Base-by-base conservation (phyloP, 1,284 basidiomycete genomes). In the Tilletia indica region DNA sequence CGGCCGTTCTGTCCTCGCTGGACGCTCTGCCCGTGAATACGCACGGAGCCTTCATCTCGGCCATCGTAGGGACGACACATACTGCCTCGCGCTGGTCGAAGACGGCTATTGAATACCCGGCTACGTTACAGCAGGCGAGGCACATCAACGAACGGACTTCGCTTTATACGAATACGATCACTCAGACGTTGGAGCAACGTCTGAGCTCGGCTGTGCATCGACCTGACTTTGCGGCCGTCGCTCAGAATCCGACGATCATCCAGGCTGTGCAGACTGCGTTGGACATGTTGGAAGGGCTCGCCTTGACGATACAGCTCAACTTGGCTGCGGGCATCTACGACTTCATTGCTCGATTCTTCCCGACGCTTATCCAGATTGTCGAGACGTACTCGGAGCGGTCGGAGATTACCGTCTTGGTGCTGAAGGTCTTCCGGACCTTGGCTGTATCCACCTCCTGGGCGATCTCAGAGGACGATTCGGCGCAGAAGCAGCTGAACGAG, bases 211-310 rank as follows among this genome's bases (percentile, higher is more conserved):
- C 78, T 1, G 71, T 80, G 11, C 78, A 74, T 9, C 74, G 68
- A 6, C 61, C 72, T 1, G 74, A 74, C 39, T 79, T 78, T 69
- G 71, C 72, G 1, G n/a, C 68, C 21, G 73, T 76, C 67, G 68
- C 72, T 12, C 79, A 79, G 68, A 71, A 73, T n/a, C 72, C 74
- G 3, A 75, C 78, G 31, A 73, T 77, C 12, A 75, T 80, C 58
- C 71, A 71, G 3, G 76, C 72, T 2, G 71, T 80, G 5, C 76
- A 78, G 51, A 79, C 73, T 1, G 74, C 73, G 38, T 72, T 80
- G 38, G 79, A 80, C 69, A 80, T 80, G 79, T 68, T 79, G 16
- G 78, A 79, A 36, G 79, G 78, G 1, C 70, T 80, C 0, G 78
- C 77, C 2, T 63, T 70, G 3, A 75, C 73, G 36, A 76, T 75